phyloP scores from a whole-genome alignment of 2,329 filamentous ascomycete species.

The Beauveria medogensis region DNA sequence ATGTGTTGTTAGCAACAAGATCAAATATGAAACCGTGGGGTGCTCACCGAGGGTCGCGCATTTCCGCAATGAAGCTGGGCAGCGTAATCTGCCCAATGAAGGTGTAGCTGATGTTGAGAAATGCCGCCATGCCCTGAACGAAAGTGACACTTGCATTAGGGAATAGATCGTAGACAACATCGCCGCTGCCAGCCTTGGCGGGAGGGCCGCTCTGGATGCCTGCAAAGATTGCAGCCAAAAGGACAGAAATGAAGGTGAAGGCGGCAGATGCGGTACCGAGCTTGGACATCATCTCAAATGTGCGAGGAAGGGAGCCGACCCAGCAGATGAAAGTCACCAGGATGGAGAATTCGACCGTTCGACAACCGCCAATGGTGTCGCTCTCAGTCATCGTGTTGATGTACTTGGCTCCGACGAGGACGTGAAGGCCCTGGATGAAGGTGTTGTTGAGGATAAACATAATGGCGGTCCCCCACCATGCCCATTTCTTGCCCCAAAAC shows the following conservation, averaged over 20 bases:
- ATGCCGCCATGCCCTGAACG: constrained; percentile 74
- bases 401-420: constrained; percentile 77
- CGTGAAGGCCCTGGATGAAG: constrained; percentile 77
- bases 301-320: constrained; percentile 73
- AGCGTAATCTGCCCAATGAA: constrained; percentile 95
- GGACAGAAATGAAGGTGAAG: constrained; percentile 84
- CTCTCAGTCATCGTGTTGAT: constrained; percentile 78
- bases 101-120: constrained; percentile 92
- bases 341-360: constrained; percentile 73
- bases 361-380: constrained; percentile 52
- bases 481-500: constrained; percentile 73
- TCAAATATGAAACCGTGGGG: constrained; percentile 1
- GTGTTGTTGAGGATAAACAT: constrained; percentile 96
- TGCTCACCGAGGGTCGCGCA: constrained; percentile 54
- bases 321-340: constrained; percentile 70
- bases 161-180: constrained; percentile 59
- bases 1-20: constrained; percentile 33
- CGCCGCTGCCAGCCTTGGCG: constrained; percentile 38
- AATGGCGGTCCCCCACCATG: constrained; percentile 52
- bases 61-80: constrained; percentile 91
- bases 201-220: constrained; percentile 63
- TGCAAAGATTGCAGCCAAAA: constrained; percentile 76
- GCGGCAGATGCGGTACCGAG: constrained; percentile 71
- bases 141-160: constrained; percentile 68
- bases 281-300: constrained; percentile 72